phyloP scores from a whole-genome alignment of 371 early-diverging fungal genomes.

The Massospora cicadina region DNA sequence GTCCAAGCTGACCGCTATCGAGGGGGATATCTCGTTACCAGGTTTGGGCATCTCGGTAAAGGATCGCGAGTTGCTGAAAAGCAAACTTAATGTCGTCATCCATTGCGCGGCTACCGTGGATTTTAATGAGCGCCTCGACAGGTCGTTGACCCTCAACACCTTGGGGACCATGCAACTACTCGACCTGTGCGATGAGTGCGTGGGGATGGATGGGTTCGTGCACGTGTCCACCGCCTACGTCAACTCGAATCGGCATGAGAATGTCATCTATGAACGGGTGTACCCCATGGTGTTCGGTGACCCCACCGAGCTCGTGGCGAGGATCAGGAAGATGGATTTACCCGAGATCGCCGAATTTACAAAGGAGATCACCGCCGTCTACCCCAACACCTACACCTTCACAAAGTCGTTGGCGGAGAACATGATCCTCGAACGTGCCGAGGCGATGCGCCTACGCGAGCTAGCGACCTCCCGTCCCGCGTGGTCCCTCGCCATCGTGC shows the following conservation, averaged over 20 bases:
- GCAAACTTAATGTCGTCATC: conserved; percentile 25
- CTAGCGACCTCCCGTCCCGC: conserved; percentile 14
- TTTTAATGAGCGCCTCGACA: conserved; percentile 28
- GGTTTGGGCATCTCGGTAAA: conserved; percentile 25
- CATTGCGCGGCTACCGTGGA: conserved; percentile 38
- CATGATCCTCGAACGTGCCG: conserved; percentile 23
- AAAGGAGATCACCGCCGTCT: conserved; percentile 19
- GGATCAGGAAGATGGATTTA: conserved; percentile 25
- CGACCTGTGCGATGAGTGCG: conserved; percentile 29
- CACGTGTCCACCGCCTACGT: conserved; percentile 31
- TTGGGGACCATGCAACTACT: conserved; percentile 29
- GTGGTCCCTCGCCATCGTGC: conserved; percentile 28
- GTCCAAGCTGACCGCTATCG: conserved; percentile 30
- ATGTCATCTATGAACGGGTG: conserved; percentile 23
- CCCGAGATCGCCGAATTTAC: conserved; percentile 16
- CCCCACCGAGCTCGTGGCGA: conserved; percentile 25
- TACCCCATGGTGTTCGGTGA: conserved; percentile 28
- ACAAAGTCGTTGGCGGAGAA: conserved; percentile 37
- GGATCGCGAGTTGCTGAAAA: conserved; percentile 22
- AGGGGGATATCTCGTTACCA: conserved; percentile 27
- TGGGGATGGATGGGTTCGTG: conserved; percentile 23
- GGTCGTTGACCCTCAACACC: conserved; percentile 24
- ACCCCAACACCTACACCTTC: conserved; percentile 31
- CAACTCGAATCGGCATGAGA: conserved; percentile 23
- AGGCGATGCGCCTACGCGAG: conserved; percentile 19